Percentiles rank a stretch among this genome's conserved stretches.
phyloP scores from a whole-genome alignment of 2,329 filamentous ascomycete species.

The Chaetomium sp. region DNA sequence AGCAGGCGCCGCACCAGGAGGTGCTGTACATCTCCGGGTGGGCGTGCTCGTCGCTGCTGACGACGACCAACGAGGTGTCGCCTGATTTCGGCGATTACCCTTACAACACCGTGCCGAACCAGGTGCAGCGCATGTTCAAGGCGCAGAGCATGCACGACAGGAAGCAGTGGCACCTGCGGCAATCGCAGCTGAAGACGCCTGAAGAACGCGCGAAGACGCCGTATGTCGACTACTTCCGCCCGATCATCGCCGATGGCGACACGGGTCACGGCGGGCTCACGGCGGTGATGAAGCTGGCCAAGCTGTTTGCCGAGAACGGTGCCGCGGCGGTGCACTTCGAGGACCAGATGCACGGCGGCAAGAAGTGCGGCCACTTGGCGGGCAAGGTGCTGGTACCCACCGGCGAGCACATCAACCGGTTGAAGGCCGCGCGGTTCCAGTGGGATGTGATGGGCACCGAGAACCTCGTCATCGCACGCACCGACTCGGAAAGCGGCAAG shows the following conservation, averaged over 20 bases:
- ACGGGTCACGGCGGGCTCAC: conserved; percentile 91
- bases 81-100: conserved; percentile 98
- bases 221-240: conserved; percentile 86
- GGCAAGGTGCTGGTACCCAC: conserved; percentile 93
- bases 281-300: conserved; percentile 90
- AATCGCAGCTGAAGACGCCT: conserved; percentile 59
- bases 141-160: conserved; percentile 95
- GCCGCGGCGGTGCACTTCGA: conserved; percentile 96
- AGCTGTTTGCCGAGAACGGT: conserved; percentile 94
- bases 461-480: conserved; percentile 89
- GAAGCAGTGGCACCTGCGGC: conserved; percentile 80
- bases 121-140: conserved; percentile 92
- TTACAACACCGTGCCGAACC: conserved; percentile 97
- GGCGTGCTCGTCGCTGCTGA: conserved; percentile 92
- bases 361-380: conserved; percentile 95
- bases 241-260: conserved; percentile 94
- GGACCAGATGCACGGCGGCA: conserved; percentile 94
- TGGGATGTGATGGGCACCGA: conserved; percentile 98
- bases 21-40: conserved; percentile 94
- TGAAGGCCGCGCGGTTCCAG: conserved; percentile 87
- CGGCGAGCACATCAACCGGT: conserved; percentile 91
- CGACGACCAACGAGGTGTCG: conserved; percentile 92
- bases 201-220: conserved; percentile 69
- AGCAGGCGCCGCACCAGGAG: conserved; percentile 93
- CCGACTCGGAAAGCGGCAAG: conserved; percentile 89